phyloP scores from a whole-genome alignment of 2,329 filamentous ascomycete genomes.

The Plenodomus tracheiphilus region DNA sequence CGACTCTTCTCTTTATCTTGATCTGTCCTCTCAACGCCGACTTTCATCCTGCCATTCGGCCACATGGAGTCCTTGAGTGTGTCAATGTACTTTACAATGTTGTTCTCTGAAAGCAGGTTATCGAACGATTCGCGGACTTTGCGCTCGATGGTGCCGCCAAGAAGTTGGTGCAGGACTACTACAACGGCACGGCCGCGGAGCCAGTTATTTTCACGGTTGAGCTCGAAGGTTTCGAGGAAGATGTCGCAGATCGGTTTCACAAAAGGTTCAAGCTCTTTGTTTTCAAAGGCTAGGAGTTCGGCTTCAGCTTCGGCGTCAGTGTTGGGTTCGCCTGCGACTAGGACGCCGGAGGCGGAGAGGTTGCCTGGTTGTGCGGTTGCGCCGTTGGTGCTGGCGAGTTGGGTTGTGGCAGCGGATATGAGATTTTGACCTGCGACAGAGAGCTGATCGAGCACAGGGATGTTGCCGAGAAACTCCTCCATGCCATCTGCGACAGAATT shows the following conservation, averaged over 20 bases:
- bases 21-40: constrained; percentile 60
- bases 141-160: constrained; percentile 93
- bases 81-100: constrained; percentile 73
- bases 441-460: constrained; percentile 91
- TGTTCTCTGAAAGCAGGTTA: constrained; percentile 74
- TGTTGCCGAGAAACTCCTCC: constrained; percentile 96
- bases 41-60: constrained; percentile 67
- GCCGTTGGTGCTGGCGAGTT: constrained; percentile 47
- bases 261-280: constrained; percentile 80
- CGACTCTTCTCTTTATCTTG: constrained; percentile 78
- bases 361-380: constrained; percentile 14
- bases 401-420: constrained; percentile 69
- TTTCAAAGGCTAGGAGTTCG: constrained; percentile 90
- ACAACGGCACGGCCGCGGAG: constrained; percentile 92
- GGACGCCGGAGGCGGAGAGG: constrained; percentile 23
- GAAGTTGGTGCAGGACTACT: constrained; percentile 90
- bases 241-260: constrained; percentile 98
- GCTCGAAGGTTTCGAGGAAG: constrained; percentile 92
- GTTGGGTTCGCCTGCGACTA: constrained; percentile 51
- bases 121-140: constrained; percentile 87
- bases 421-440: constrained; percentile 91
- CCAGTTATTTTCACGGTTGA: constrained; percentile 97
- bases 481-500: constrained; percentile 97
- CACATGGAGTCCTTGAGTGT: constrained; percentile 78
- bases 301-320: constrained; percentile 80